Percentiles rank a stretch among this genome's conserved stretches.
Conservation (phyloP, 1,284 basidiomycete genomes). For the Ustanciosporium gigantosporum region DNA sequence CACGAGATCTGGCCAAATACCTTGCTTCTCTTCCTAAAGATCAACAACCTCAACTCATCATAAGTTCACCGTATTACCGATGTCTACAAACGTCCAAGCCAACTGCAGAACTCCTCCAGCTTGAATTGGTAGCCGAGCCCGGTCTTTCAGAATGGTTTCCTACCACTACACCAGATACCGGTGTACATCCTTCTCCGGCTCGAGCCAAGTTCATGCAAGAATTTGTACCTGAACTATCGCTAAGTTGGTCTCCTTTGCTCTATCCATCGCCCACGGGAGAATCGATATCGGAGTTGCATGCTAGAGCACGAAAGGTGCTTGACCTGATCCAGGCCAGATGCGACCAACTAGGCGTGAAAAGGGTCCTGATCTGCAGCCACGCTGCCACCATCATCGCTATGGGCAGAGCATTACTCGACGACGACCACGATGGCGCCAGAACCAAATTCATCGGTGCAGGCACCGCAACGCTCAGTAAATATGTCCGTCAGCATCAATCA, state of each 20-base stretch:
- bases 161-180: constrained; percentile 68
- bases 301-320: constrained; percentile 68
- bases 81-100: constrained; percentile 79
- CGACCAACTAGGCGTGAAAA: constrained; percentile 61
- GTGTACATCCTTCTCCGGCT: constrained; percentile 40
- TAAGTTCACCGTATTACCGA: constrained; percentile 68
- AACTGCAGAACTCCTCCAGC: constrained; percentile 67
- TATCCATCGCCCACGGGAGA: constrained; percentile 74
- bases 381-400: constrained; percentile 78
- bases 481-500: constrained; percentile 4
- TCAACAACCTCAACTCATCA: constrained; percentile 74
- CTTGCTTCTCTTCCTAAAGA: constrained; percentile 71
- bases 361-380: constrained; percentile 74
- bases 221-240: constrained; percentile 67
- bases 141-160: constrained; percentile 84
- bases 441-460: constrained; percentile 56
- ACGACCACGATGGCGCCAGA: constrained; percentile 59
- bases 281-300: constrained; percentile 69
- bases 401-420: constrained; percentile 68
- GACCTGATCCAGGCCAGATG: constrained; percentile 48
- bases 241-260: constrained; percentile 68
- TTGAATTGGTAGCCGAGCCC: constrained; percentile 76
- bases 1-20: constrained; percentile 71
- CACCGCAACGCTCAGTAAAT: constrained; percentile 52
- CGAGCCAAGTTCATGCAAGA: constrained; percentile 69